Evolutionary conservation across 148 eudicot genomes (phyloP), one percentile per base, ranked within the genome.

Genomic region (Camellia japonica): DNA sequence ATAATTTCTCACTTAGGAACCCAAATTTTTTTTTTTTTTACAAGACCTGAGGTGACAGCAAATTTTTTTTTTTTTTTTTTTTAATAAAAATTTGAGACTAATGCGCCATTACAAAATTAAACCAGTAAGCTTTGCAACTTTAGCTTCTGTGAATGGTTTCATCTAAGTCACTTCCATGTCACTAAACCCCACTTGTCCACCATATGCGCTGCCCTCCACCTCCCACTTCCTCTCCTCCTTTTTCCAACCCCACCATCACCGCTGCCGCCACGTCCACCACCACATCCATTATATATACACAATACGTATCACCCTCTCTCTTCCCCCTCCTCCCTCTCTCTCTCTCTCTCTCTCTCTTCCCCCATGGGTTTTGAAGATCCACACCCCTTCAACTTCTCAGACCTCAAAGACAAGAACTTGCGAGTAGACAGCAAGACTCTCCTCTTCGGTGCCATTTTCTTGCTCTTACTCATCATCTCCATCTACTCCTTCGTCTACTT

Each of bases 381-480:
- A n/a, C 81, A 79, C 56, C 81, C 81, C 44, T 70, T 70, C 51
- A 79, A 79, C 23, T 79, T 58, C 41, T 66, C 41, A 42, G 75
- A 79, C 62, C 75, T 79, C 68, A 70, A 70, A 13, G 74, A 69
- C 44, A 70, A 43, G 41, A 70, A 70, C 18, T n/a, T 70, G 44
- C 75, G 60, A 41, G 62, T 79, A 14, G 75, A 79, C 81, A 58
- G 71, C 41, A 79, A 62, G 42, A 79, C 81, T 30, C 68, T 69
- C 13, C 56, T 70, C 49, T 43, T 79, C 20, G 81, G 75, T 6
- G 68, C 58, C 66, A 60, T 79, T 30, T 72, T 79, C 44, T 7
- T 70, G 55, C 7, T 79, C 2, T 6, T 79, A 8, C 63, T 79
- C 46, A n/a, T 79, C 4, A 59, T 79, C 68, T 58, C 68, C 0